Evolutionary conservation across 306 rosid species (phyloP), one percentile per base, ranked within the genome.

Genomic region (Casuarina glauca): DNA sequence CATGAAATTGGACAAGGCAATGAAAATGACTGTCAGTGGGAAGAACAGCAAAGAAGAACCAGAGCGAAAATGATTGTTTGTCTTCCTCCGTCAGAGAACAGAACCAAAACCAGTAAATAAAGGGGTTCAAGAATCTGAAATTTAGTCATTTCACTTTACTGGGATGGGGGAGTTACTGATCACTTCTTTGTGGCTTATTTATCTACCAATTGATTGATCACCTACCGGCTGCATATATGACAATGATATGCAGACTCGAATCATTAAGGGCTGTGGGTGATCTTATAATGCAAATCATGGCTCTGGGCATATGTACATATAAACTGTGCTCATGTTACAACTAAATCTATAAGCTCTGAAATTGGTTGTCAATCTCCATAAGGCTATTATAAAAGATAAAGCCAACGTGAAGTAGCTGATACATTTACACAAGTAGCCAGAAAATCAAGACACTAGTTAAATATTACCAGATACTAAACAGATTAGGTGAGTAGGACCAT

Each of bases 391-490:
- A 70, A 78, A 78, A 66, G 73, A 26, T 20, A 26, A 39, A 50
- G 58, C 49, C 45, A 51, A 48, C 76, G 68, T 16, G 51, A 38
- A 71, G 36, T 13, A 0, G 50, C 52, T 46, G 44, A 48, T 46
- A 6, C 67, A 58, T 67, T 76, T 76, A 15, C 68, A 71, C 81
- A 75, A 43, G 10, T 66, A 41, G 19, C 9, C 76, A 12, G 50
- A 19, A 13, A 50, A 50, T 2, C 16, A 26, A 44, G 4, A 16
- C 19, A 74, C 80, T 32, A 53, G 17, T 43, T 39, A 41, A 76
- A 73, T 16, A 69, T 87, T 76, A 81, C 82, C 79, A 82, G 74
- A n/a, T 84, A 87, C 84, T 73, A 76, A 88, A 86, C 82, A 82
- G 77, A 80, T 80, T 72, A 72, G 89, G 83, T 70, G 42, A 45